phyloP scores from a whole-genome alignment of 164 flowering plant species.

The Pachysandra terminalis region DNA sequence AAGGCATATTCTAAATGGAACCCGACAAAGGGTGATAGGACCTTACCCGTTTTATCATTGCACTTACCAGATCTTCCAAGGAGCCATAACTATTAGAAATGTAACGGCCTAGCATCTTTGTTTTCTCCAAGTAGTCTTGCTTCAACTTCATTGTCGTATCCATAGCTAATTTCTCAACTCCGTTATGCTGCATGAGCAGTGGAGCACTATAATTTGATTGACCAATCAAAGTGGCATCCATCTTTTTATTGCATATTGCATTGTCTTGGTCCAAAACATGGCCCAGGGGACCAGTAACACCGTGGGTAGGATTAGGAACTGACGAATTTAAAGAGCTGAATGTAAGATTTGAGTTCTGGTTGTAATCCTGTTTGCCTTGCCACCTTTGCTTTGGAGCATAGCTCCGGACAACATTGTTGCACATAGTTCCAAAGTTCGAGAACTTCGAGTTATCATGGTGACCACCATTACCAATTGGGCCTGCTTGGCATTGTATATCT shows the following conservation, averaged over 20 bases:
- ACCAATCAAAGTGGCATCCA: slow-evolving; percentile 23
- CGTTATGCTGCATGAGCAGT: slow-evolving; percentile 28
- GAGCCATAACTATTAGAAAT: slow-evolving; percentile 33
- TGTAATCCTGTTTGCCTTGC: slow-evolving; percentile 29
- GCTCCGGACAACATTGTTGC: slow-evolving; percentile 11
- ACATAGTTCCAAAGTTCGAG: slow-evolving; percentile 11
- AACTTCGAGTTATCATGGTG: slow-evolving; percentile 24
- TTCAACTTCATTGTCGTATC: slow-evolving; percentile 29
- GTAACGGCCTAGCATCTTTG: slow-evolving; percentile 32
- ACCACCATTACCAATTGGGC: slow-evolving; percentile 16
- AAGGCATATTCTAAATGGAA: neutral
- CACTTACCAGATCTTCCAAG: slow-evolving; percentile 53
- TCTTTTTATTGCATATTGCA: slow-evolving; percentile 15
- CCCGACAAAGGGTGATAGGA: neutral
- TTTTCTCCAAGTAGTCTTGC: slow-evolving; percentile 31
- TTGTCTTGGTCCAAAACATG: slow-evolving; percentile 30
- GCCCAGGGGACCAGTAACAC: slow-evolving; percentile 16
- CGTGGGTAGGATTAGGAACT: slow-evolving; percentile 23
- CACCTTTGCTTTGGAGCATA: slow-evolving; percentile 29
- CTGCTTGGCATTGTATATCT: slow-evolving; percentile 33
- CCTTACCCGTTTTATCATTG: slow-evolving; percentile 48
- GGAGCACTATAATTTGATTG: slow-evolving; percentile 28
- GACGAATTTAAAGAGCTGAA: slow-evolving; percentile 27
- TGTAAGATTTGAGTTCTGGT: slow-evolving; percentile 20
- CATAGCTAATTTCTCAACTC: slow-evolving; percentile 21